phyloP scores from a whole-genome alignment of 2,329 filamentous ascomycete genomes.

The Cladosporium sp. region DNA sequence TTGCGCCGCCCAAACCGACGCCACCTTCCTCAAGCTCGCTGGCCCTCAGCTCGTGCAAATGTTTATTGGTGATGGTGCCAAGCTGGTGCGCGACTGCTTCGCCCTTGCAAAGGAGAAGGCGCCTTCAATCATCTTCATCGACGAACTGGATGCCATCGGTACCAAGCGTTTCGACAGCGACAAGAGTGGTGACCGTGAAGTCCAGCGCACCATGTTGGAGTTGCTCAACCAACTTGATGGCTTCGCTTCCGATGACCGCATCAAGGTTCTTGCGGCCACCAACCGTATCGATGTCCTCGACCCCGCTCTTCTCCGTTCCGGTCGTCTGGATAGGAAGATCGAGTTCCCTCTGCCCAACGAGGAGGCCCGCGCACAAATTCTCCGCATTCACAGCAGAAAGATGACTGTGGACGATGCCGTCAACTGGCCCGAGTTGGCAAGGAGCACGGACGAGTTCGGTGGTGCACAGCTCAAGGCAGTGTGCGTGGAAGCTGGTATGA shows the following conservation, averaged over 20 bases:
- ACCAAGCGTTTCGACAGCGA: constrained; percentile 95
- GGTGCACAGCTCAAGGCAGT: constrained; percentile 97
- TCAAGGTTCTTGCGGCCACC: constrained; percentile 99
- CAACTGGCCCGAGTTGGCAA: constrained; percentile 93
- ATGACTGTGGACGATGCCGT: constrained; percentile 92
- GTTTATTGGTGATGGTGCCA: constrained; percentile 98
- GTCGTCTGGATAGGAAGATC: constrained; percentile 97
- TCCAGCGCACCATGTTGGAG: constrained; percentile 98
- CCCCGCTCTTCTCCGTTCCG: constrained; percentile 88
- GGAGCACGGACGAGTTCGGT: constrained; percentile 97
- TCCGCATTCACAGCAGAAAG: constrained; percentile 96
- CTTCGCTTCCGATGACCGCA: constrained; percentile 92
- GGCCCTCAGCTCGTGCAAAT: constrained; percentile 98
- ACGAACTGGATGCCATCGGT: constrained; percentile 98
- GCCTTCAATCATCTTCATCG: constrained; percentile 99
- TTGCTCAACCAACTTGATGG: constrained; percentile 97
- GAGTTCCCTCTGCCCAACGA: constrained; percentile 98
- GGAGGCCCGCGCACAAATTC: constrained; percentile 92
- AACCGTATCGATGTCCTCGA: constrained; percentile 97
- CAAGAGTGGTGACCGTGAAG: constrained; percentile 92
- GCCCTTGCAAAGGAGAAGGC: constrained; percentile 98
- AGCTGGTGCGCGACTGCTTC: constrained; percentile 95
- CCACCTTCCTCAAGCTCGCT: constrained; percentile 96
- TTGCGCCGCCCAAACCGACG: constrained; percentile 95
- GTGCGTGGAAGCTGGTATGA: constrained; percentile 98